Percentiles rank a stretch among this genome's conserved stretches.
These are phyloP conservation scores for Ilex asprella DNA, from an alignment of 257 asterid genomes.

Conservation along the genomic window DNA sequence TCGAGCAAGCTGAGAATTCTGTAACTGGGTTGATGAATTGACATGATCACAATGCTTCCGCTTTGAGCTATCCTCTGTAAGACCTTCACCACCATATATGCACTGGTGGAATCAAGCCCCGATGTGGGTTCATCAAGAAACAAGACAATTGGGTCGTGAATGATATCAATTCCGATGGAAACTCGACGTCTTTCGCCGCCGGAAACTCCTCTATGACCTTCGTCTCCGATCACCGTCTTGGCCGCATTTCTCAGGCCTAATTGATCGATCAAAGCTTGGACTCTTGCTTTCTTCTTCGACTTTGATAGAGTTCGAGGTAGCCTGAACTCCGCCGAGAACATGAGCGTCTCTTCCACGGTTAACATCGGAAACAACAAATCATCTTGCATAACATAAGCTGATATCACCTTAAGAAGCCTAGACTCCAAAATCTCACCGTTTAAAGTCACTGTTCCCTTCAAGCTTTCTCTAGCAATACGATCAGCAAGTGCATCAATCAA, in stretches of 20 bases:
- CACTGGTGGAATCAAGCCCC: conserved; percentile 56
- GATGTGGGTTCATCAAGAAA: conserved; percentile 67
- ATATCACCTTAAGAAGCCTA: conserved; percentile 42
- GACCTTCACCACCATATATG: conserved; percentile 49
- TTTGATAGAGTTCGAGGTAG: conserved; percentile 39
- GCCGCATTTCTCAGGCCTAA: conserved; percentile 45
- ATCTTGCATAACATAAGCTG: conserved; percentile 61
- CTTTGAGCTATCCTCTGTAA: conserved; percentile 47
- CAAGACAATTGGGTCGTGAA: conserved; percentile 51
- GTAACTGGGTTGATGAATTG: conserved; percentile 57
- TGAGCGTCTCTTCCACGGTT: conserved; percentile 52
- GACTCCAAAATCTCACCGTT: conserved; percentile 46
- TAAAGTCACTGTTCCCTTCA: conserved; percentile 36
- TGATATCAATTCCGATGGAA: conserved; percentile 50
- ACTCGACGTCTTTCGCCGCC: conserved; percentile 51
- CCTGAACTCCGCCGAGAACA: conserved; percentile 53
- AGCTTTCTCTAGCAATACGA: conserved; percentile 45
- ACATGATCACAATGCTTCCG: conserved; percentile 51
- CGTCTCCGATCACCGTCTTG: conserved; percentile 47
- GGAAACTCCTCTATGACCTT: conserved; percentile 57
- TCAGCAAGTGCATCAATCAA: conserved; percentile 50
- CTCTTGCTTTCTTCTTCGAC: conserved; percentile 34
- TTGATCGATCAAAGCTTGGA: conserved; percentile 45
- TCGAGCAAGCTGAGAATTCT: conserved; percentile 39
- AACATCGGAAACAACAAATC: conserved; percentile 50